Percentiles rank a stretch among this genome's conserved stretches.
These are phyloP conservation scores for Harringtonia aguacate DNA, from an alignment of 2,329 filamentous ascomycete species.

Conservation along the genomic window DNA sequence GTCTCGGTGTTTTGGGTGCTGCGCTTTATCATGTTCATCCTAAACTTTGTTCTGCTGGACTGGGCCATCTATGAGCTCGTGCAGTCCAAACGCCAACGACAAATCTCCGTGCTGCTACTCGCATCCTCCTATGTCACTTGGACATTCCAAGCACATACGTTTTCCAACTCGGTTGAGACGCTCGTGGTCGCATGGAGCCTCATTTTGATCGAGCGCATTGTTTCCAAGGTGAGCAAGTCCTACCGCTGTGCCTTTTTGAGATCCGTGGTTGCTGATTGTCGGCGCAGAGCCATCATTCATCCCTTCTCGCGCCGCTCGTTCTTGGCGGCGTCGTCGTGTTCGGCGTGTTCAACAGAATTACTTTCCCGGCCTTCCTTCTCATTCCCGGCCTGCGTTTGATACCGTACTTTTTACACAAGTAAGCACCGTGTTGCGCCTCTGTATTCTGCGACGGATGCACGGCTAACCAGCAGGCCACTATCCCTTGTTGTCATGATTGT, in stretches of 20 bases:
- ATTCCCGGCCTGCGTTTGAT: constrained; percentile 75
- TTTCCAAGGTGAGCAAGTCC: too few relatives aligned
- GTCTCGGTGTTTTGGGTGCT: constrained; percentile 82
- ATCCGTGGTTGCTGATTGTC: constrained; percentile 16
- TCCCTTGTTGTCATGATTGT: constrained; percentile 53
- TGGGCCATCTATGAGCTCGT: constrained; percentile 94
- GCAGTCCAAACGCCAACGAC: constrained; percentile 59
- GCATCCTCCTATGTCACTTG: constrained; percentile 97
- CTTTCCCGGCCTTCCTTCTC: constrained; percentile 85
- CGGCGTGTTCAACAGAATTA: constrained; percentile 92
- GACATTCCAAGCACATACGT: constrained; percentile 97
- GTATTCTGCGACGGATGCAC: background rate
- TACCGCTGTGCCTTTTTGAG: constrained; percentile 45
- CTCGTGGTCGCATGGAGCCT: constrained; percentile 87
- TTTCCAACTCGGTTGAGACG: constrained; percentile 95
- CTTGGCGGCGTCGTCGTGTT: constrained; percentile 75
- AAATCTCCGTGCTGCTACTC: constrained; percentile 69
- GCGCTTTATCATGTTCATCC: constrained; percentile 80
- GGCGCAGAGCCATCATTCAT: constrained; percentile 53
- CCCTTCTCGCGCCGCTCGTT: constrained; percentile 62
- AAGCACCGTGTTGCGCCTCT: constrained; percentile 25
- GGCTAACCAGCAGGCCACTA: constrained; percentile 33
- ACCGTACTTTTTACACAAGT: constrained; percentile 78
- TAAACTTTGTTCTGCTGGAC: constrained; percentile 95
- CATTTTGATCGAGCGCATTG: constrained; percentile 80